A percentile compares a stretch with the other conserved stretches of the same genome.
Evolutionary conservation across 208 protist genomes (phyloP).

Genomic region (Novymonas esmeraldas): DNA sequence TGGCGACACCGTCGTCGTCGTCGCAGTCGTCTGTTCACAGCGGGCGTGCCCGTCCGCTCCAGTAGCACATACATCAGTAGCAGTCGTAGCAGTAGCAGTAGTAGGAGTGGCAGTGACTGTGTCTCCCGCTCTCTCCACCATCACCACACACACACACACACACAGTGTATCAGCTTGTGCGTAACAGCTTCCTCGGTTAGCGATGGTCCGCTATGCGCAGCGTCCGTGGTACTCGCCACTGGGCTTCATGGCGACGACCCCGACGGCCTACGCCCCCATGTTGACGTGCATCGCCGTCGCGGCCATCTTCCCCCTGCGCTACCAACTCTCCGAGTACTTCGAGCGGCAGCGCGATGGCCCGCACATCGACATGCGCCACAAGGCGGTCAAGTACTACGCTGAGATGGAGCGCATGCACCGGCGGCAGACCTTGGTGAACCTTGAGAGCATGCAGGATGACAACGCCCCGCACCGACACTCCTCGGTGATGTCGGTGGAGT

Average conservation of each 20-base stretch:
- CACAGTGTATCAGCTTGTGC: no score
- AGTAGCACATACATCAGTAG: no score
- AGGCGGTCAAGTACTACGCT: constrained; percentile 86
- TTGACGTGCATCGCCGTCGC: constrained; percentile 39
- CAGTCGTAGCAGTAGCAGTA: no score
- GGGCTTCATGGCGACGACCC: constrained; percentile 79
- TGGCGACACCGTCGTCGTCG: no score
- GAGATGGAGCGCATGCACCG: constrained; percentile 90
- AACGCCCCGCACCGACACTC: constrained; percentile 56
- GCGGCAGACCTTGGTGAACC: constrained; percentile 79
- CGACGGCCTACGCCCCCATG: constrained; percentile 62
- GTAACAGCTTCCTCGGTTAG: no score
- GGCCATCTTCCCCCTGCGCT: constrained; percentile 71
- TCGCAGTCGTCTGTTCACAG: no score
- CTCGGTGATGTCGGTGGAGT: constrained; percentile 48
- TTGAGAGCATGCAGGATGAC: constrained; percentile 76
- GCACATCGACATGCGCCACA: constrained; percentile 74
- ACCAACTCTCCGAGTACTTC: constrained; percentile 86
- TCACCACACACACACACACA: not conserved
- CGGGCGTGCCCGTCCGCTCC: no score
- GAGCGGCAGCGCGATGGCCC: constrained; percentile 79
- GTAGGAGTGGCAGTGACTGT: no score
- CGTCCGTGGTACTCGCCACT: constrained; percentile 88
- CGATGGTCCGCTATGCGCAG: constrained; percentile 84
- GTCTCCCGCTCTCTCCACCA: no score